Conservation (phyloP, 306 rosid genomes). For the Corylus americana region DNA sequence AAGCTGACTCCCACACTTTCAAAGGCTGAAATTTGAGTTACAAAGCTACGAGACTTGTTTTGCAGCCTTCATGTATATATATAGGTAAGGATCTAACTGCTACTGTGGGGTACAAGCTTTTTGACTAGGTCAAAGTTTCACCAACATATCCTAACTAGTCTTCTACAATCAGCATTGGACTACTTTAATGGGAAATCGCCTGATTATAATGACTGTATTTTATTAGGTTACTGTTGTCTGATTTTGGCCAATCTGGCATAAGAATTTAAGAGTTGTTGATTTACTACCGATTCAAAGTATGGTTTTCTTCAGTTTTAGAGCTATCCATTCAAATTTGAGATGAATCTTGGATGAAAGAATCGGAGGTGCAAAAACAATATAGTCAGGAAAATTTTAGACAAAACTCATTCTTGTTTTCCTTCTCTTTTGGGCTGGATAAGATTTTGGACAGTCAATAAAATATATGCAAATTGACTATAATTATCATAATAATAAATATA, state of each 20-base stretch:
- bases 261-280: no score
- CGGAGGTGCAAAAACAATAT: no score
- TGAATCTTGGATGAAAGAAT: no score
- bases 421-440: no score
- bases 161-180: neutral
- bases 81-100: constrained; percentile 36
- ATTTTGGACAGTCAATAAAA: no score
- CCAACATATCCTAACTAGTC: neutral
- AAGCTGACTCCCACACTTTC: constrained; percentile 52
- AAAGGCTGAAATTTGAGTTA: constrained; percentile 50
- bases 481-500: no score
- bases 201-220: neutral
- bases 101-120: neutral
- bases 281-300: no score
- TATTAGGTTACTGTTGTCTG: neutral
- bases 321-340: no score
- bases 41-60: constrained; percentile 9
- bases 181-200: neutral
- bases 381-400: no score
- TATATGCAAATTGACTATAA: no score
- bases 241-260: neutral
- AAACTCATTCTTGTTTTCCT: no score
- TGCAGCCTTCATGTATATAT: constrained; percentile 28
- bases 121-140: neutral
- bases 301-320: no score